These are phyloP conservation scores for Pyrenophora teres DNA, from an alignment of 2,329 filamentous ascomycete species.

Conservation along the genomic window DNA sequence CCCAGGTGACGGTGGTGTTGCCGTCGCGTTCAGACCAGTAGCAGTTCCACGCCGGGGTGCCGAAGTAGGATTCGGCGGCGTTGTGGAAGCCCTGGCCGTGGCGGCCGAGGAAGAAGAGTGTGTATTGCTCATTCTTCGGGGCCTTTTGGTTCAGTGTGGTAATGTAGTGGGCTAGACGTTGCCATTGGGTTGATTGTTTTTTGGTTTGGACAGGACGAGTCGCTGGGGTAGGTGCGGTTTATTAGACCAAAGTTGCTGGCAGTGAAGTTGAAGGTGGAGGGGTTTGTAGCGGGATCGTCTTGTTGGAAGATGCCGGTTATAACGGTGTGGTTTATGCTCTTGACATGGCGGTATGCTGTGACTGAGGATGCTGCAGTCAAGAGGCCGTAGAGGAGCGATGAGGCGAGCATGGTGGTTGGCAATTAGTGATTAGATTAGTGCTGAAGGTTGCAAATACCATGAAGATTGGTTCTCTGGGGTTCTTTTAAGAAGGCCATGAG, in stretches of 20 bases:
- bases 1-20: slow-evolving; percentile 66
- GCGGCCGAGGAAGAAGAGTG: slow-evolving; percentile 69
- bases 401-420: slow-evolving; percentile 21
- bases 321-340: slow-evolving; percentile 63
- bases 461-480: background rate
- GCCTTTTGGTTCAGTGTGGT: slow-evolving; percentile 57
- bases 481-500: slow-evolving; percentile 15
- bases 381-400: slow-evolving; percentile 23
- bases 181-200: slow-evolving; percentile 63
- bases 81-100: slow-evolving; percentile 72
- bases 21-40: slow-evolving; percentile 70
- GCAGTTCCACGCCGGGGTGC: slow-evolving; percentile 71
- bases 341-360: slow-evolving; percentile 21
- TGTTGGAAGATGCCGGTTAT: slow-evolving; percentile 68
- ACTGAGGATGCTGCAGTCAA: slow-evolving; percentile 23
- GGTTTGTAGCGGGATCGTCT: slow-evolving; percentile 62
- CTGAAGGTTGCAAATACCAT: no score
- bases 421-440: background rate
- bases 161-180: slow-evolving; percentile 66
- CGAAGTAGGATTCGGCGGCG: slow-evolving; percentile 68
- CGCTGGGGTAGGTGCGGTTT: slow-evolving; percentile 64
- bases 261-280: slow-evolving; percentile 57
- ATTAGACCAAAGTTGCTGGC: slow-evolving; percentile 67
- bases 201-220: slow-evolving; percentile 46
- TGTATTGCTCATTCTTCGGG: slow-evolving; percentile 60